Conservation (phyloP, 495 filamentous ascomycete species). For the Cudoniella acicularis region DNA sequence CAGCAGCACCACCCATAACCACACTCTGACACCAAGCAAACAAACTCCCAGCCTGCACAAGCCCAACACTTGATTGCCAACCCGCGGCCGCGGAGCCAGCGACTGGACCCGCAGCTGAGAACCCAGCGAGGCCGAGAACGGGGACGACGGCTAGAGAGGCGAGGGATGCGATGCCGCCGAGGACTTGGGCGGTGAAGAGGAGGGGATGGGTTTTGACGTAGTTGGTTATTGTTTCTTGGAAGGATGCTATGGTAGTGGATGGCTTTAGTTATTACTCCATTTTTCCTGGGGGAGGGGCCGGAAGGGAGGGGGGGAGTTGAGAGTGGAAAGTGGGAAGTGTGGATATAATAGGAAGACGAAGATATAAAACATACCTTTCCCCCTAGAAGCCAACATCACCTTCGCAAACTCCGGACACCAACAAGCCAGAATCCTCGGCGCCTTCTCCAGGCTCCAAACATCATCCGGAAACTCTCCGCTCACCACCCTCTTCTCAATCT, state of each 20-base stretch:
- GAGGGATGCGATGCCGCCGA: not conserved
- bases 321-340: too few species aligned
- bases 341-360: too few species aligned
- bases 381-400: not conserved
- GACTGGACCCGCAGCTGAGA: not conserved
- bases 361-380: not conserved
- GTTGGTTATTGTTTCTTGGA: not conserved
- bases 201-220: not conserved
- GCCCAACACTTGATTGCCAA: slow-evolving; percentile 15
- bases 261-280: too few species aligned
- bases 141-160: not conserved
- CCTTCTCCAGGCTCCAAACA: not conserved
- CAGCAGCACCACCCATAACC: slow-evolving; percentile 28
- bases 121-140: not conserved
- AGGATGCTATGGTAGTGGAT: too few species aligned
- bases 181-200: not conserved
- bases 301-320: not conserved
- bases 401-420: not conserved
- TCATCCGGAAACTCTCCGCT: not conserved
- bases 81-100: slow-evolving; percentile 11
- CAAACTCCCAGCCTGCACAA: slow-evolving; percentile 26
- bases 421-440: not conserved
- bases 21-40: slow-evolving; percentile 33
- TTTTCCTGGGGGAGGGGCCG: not conserved
- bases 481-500: not conserved